Evolutionary conservation across 2,329 filamentous ascomycete species (phyloP).

Genomic region (Elsinoe perseae): DNA sequence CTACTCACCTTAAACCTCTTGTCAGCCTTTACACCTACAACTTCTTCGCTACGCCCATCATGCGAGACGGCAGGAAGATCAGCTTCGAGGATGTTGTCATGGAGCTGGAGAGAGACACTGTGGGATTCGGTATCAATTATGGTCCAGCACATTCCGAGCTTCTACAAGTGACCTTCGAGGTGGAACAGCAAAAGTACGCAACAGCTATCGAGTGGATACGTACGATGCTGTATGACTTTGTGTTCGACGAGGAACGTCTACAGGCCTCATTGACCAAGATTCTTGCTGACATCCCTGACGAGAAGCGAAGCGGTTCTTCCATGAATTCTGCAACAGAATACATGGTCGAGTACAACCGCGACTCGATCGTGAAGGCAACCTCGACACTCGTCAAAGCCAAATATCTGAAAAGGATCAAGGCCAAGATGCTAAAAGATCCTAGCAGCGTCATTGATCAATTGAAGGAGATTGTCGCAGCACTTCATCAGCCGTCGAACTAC

Average conservation of each 20-base stretch:
- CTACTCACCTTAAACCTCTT: conserved; percentile 75
- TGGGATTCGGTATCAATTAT: conserved; percentile 68
- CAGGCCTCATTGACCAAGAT: conserved; percentile 65
- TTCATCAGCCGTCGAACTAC: conserved; percentile 80
- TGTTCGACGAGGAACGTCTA: conserved; percentile 68
- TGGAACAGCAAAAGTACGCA: conserved; percentile 81
- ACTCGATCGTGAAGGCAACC: conserved; percentile 68
- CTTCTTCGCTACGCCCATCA: conserved; percentile 89
- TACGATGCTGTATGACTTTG: conserved; percentile 76
- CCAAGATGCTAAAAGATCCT: conserved; percentile 69
- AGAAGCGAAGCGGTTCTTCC: conserved; percentile 73
- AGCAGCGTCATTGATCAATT: conserved; percentile 66
- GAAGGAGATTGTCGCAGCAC: conserved; percentile 62
- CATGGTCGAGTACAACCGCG: conserved; percentile 71
- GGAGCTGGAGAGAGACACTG: conserved; percentile 82
- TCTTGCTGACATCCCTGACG: conserved; percentile 82
- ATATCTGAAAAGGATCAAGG: conserved; percentile 78
- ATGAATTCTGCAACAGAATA: conserved; percentile 58
- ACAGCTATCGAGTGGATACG: conserved; percentile 76
- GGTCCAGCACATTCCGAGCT: conserved; percentile 73
- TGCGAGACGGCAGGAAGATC: conserved; percentile 64
- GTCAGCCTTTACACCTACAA: conserved; percentile 79
- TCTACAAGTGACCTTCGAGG: conserved; percentile 70
- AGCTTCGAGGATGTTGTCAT: conserved; percentile 90
- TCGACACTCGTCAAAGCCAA: conserved; percentile 78